Base-by-base conservation (phyloP, 768 basidiomycete genomes). In the Cyclocybe cylindracea region DNA sequence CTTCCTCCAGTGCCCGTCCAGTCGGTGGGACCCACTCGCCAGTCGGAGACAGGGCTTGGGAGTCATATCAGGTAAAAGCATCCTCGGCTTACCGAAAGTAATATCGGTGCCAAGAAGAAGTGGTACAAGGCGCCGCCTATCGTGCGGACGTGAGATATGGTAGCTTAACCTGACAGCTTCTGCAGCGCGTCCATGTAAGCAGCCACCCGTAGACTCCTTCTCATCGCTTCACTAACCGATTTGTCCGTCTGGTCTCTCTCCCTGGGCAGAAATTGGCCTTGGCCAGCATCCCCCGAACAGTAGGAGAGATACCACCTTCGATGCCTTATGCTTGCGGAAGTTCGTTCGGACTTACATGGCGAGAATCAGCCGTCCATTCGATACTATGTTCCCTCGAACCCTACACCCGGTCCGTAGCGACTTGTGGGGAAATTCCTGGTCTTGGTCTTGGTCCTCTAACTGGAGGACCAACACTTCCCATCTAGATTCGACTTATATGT, bases 61-160 rank as follows among this genome's bases (percentile, higher is more conserved):
- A 50, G 35, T 48, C 19, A 49, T 42, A 49, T 44, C 47, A 41
- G 31, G 39, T 53, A 50, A 14, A 58, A 19, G 34, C 37, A 32
- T 54, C 57, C 57, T 58, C 57, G 57, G 50, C 45, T 53, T 58
- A 53, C 50, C 57, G 31, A 58, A 54, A 48, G 18, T 36, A 24
- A 46, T 39, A 42, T 10, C n/a, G 18, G 31, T 48, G 60, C 60
- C 60, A 61, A 58, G 60, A 36, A 34, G 44, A 61, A 24, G 24
- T 3, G 56, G 38, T 49, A 47, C 52, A 58, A 61, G 53, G 52
- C 60, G 60, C 60, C 57, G 58, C 60, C 57, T 56, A 58, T 58
- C 54, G 39, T 46, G 51, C 49, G 52, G 45, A 24, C 24, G 24
- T 24, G 24, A 24, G 24, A 24, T 24, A 24, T 24, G 24, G 24